Percentiles rank a stretch among this genome's conserved stretches.
phyloP scores from a whole-genome alignment of 495 filamentous ascomycete genomes.

The Penicillium lividum region DNA sequence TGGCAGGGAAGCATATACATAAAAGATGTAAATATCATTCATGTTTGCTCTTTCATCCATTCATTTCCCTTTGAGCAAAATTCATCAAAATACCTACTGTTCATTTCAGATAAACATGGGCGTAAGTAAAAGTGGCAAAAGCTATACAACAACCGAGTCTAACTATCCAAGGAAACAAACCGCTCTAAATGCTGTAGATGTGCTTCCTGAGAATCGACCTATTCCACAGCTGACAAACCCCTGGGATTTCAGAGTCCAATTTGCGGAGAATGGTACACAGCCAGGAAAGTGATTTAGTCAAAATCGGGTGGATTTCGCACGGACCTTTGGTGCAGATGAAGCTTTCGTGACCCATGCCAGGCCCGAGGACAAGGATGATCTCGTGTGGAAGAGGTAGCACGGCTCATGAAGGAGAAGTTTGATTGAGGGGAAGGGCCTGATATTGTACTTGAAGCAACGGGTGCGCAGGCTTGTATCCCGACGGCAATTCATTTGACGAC shows the following conservation, averaged over 20 bases:
- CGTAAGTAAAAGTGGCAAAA: background rate
- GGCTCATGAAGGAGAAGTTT: constrained; percentile 50
- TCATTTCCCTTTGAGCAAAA: no score
- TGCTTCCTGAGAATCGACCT: constrained; percentile 55
- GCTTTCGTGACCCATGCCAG: constrained; percentile 56
- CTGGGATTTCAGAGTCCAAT: constrained; percentile 69
- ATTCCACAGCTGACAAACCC: constrained; percentile 58
- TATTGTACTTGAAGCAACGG: constrained; percentile 83
- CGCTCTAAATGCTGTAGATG: constrained; percentile 15
- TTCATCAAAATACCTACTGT: no score
- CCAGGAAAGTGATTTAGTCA: constrained; percentile 67
- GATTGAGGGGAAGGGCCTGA: constrained; percentile 62
- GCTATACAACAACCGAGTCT: background rate
- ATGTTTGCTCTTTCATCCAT: background rate
- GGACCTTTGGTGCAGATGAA: constrained; percentile 63
- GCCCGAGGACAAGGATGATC: constrained; percentile 17
- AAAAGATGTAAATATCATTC: background rate
- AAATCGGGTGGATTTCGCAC: constrained; percentile 69
- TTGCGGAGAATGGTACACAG: constrained; percentile 80
- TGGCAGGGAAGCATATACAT: background rate
- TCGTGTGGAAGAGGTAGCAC: constrained; percentile 62
- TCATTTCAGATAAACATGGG: background rate
- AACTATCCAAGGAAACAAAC: constrained; percentile 9
- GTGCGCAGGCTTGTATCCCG: constrained; percentile 76
- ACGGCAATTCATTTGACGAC: constrained; percentile 67